Percentiles rank a stretch among this genome's conserved stretches.
phyloP scores from a whole-genome alignment of 1,284 basidiomycete species.

The Abortiporus biennis region DNA sequence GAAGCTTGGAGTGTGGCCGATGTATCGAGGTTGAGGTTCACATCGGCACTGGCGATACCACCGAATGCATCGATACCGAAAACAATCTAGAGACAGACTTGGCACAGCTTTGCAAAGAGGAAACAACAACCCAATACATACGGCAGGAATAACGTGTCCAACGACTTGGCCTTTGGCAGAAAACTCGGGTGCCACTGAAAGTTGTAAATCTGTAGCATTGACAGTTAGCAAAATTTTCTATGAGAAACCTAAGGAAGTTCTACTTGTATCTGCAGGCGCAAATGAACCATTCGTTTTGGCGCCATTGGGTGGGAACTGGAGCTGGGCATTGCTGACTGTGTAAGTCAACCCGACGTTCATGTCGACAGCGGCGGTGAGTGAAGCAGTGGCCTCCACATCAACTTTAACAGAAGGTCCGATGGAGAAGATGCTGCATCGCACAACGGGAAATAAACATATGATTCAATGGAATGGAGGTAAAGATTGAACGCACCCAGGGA shows the following conservation, averaged over 20 bases:
- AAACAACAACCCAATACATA: constrained; percentile 12
- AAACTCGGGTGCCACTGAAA: constrained; percentile 34
- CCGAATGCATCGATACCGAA: constrained; percentile 36
- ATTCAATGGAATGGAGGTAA: not conserved
- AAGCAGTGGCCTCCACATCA: constrained; percentile 18
- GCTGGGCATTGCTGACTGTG: constrained; percentile 27
- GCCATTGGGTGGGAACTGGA: constrained; percentile 36
- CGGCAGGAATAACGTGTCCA: constrained; percentile 42
- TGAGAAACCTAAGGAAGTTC: constrained; percentile 15
- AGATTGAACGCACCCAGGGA: constrained; percentile 32
- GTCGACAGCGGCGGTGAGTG: constrained; percentile 31
- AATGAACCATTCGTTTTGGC: constrained; percentile 16
- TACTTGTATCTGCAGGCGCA: constrained; percentile 28
- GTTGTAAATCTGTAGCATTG: constrained; percentile 32
- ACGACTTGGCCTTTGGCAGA: constrained; percentile 33
- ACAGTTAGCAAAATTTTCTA: no score
- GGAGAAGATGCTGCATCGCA: constrained; percentile 22
- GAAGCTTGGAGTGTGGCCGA: constrained; percentile 31
- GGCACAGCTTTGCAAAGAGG: not conserved
- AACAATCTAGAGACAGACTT: constrained; percentile 24
- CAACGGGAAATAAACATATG: not conserved
- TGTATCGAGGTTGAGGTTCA: constrained; percentile 42
- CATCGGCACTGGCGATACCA: constrained; percentile 26
- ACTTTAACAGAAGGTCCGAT: constrained; percentile 31
- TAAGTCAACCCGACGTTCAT: constrained; percentile 31